Percentiles rank a stretch among this genome's conserved stretches.
Conservation (phyloP, 257 asterid species). For the Ehretia macrophylla region DNA sequence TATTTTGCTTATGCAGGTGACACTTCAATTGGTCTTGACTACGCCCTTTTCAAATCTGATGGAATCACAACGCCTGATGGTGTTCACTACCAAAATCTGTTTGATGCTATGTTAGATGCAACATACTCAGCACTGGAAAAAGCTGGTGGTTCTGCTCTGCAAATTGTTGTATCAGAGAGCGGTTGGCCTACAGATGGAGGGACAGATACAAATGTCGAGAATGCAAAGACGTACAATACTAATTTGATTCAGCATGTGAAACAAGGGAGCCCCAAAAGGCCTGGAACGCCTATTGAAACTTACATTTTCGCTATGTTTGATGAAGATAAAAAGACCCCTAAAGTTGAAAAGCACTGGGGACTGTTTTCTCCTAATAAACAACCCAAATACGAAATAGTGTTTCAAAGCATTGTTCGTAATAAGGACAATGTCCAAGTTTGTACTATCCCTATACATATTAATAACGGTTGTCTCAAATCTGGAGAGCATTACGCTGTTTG, state of each 20-base stretch:
- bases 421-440: no score
- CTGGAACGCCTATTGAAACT: constrained; percentile 9
- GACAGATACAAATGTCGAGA: not conserved
- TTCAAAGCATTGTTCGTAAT: not conserved
- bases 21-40: constrained; percentile 11
- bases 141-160: constrained; percentile 20
- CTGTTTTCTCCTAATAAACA: constrained; percentile 15
- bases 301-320: constrained; percentile 29
- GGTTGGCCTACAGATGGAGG: constrained; percentile 9
- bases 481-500: no score
- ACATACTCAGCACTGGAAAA: constrained; percentile 29
- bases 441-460: no score
- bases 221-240: constrained; percentile 1
- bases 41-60: constrained; percentile 23
- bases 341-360: constrained; percentile 23
- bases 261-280: not conserved
- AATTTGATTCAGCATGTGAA: constrained; percentile 4
- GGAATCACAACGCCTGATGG: constrained; percentile 16
- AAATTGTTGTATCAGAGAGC: constrained; percentile 4
- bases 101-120: constrained; percentile 38
- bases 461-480: no score
- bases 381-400: constrained; percentile 19
- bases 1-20: constrained; percentile 15
- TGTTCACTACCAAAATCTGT: constrained; percentile 22
- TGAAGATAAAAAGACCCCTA: constrained; percentile 21